A percentile compares a stretch with the other conserved stretches of the same genome.
These are phyloP conservation scores for Rosellinia necatrix DNA, from an alignment of 2,329 filamentous ascomycete species.

Conservation along the genomic window DNA sequence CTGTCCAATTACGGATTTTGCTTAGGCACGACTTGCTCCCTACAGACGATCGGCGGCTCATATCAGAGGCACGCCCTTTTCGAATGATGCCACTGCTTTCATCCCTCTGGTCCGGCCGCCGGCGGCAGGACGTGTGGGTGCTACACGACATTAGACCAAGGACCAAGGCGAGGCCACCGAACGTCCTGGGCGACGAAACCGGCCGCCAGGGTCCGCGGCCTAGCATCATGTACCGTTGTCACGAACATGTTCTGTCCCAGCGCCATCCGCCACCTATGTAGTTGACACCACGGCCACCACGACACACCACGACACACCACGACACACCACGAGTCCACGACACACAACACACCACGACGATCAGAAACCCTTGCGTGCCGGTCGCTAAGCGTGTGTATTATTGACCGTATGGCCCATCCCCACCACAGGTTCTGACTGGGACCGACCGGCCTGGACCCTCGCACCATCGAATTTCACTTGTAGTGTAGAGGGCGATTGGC, in stretches of 20 bases:
- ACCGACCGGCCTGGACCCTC: constrained; percentile 13
- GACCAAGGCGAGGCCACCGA: no score
- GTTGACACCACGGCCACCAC: constrained; percentile 4
- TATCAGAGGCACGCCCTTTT: constrained; percentile 6
- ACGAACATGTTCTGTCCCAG: no score
- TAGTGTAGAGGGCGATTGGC: constrained; percentile 14
- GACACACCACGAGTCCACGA: no score
- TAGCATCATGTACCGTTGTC: constrained; percentile 4
- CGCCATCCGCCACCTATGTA: neutral
- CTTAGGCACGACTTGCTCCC: neutral
- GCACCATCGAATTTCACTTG: constrained; percentile 1
- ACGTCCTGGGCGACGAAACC: no score
- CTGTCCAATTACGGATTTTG: constrained; percentile 7
- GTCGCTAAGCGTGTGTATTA: constrained; percentile 3
- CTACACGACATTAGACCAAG: constrained; percentile 15
- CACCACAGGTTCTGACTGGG: neutral
- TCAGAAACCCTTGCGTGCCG: neutral
- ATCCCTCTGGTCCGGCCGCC: constrained; percentile 8
- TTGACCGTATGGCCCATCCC: constrained; percentile 5
- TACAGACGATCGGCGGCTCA: constrained; percentile 1
- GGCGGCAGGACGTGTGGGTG: neutral
- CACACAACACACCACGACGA: constrained; percentile 1
- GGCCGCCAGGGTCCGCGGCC: neutral
- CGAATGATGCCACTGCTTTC: neutral
- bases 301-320: no score